Evolutionary conservation across 176 grass and related monocot species (phyloP).

Genomic region (Triticum urartu): DNA sequence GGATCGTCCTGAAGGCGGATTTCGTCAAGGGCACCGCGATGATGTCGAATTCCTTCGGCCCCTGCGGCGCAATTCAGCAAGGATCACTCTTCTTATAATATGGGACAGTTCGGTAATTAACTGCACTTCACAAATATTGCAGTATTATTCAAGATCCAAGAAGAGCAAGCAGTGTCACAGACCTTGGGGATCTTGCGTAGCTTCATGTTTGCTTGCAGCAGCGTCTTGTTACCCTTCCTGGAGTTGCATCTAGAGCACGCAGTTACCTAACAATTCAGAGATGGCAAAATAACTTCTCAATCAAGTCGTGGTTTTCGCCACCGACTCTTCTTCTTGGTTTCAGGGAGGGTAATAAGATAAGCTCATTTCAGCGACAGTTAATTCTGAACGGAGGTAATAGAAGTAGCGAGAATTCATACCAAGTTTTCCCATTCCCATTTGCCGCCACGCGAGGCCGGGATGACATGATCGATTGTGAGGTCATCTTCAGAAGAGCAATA

Average conservation of each 20-base stretch:
- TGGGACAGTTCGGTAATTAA: background rate
- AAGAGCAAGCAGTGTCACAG: background rate
- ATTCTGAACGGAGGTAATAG: background rate
- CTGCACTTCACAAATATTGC: background rate
- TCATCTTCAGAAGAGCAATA: conserved; percentile 82
- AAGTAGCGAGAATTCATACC: conserved; percentile 30
- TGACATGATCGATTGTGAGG: conserved; percentile 93
- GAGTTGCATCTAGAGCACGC: conserved; percentile 91
- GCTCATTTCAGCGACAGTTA: no score
- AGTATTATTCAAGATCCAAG: background rate
- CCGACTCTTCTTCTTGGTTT: background rate
- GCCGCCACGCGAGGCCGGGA: conserved; percentile 76
- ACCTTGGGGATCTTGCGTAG: conserved; percentile 77
- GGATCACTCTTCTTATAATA: background rate
- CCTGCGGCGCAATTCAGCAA: conserved; percentile 45
- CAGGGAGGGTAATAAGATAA: background rate
- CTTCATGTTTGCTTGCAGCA: conserved; percentile 79
- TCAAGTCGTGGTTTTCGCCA: background rate
- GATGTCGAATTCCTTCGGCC: conserved; percentile 76
- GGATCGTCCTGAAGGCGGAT: conserved; percentile 60
- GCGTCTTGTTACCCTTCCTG: conserved; percentile 81
- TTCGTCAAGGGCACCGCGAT: conserved; percentile 74
- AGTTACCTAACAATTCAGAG: conserved; percentile 61
- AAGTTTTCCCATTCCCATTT: conserved; percentile 98
- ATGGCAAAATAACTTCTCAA: background rate